Evolutionary conservation across 345 rosid genomes (phyloP), one percentile per base, ranked within the genome.

Genomic region (Anastatica hierochuntica): DNA sequence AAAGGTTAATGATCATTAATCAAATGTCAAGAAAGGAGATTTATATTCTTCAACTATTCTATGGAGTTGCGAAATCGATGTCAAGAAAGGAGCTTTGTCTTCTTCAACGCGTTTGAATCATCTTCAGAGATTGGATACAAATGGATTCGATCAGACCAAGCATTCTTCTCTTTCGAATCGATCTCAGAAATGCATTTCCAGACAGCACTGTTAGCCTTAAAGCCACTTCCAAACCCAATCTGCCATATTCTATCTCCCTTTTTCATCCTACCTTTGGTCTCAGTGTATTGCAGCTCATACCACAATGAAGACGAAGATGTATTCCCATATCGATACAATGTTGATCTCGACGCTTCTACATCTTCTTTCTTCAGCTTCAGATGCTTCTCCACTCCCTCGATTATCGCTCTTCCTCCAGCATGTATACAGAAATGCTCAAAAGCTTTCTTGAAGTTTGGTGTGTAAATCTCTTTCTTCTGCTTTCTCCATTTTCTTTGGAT

Each of bases 211-310:
- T 79, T 81, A 20, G 72, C 62, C 54, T 81, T 79, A 58, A 84
- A 84, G 31, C 88, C 88, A 59, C 85, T 84, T 40, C 82, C 94
- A 20, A 79, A 79, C n/a, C 83, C 76, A 35, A 81, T 76, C 54
- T 64, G 85, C 83, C 79, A 67, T n/a, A n/a, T n/a, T n/a, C n/a
- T n/a, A n/a, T n/a, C n/a, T n/a, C n/a, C n/a, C n/a, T n/a, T n/a
- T n/a, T n/a, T 76, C 73, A 81, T 62, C 67, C 55, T 71, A 18
- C 71, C 84, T 72, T 83, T 78, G 0, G 82, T 75, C 56, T 80
- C 79, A 16, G 80, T 69, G 47, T 83, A 83, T 46, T 80, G 72
- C 33, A 83, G 79, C 56, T 80, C 84, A 53, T 83, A 83, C 90
- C 90, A 83, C 42, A 78, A n/a, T 0, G 82, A 78, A 55, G 86